These are phyloP conservation scores for Neurospora sp. DNA, from an alignment of 495 filamentous ascomycete species.

Conservation along the genomic window DNA sequence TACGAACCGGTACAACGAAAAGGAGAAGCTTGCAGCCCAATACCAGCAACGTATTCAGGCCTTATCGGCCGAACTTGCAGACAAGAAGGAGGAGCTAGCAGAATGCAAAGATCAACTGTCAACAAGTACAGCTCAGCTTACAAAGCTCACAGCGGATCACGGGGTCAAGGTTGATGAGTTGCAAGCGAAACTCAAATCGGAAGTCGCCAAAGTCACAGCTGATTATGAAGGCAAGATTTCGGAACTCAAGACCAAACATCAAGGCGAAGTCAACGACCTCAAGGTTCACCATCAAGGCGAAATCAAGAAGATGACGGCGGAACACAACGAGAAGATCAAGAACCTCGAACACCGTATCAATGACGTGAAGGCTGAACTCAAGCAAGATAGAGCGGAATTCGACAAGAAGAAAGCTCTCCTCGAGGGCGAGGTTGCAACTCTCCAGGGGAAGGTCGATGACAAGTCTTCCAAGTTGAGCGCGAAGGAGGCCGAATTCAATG, in stretches of 20 bases:
- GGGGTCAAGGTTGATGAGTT: background rate
- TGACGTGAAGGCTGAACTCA: background rate
- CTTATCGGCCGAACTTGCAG: background rate
- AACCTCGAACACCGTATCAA: background rate
- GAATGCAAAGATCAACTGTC: background rate
- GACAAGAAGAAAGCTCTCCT: background rate
- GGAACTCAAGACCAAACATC: background rate
- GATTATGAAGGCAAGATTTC: background rate
- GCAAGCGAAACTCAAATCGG: background rate
- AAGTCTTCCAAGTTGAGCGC: background rate
- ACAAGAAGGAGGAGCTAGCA: background rate
- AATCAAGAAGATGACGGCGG: background rate
- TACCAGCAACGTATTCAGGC: background rate
- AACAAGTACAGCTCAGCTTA: background rate
- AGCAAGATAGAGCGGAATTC: background rate
- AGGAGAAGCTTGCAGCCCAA: background rate
- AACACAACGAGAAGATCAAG: background rate
- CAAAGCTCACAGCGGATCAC: background rate
- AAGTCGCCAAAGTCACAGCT: background rate
- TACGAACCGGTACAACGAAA: background rate
- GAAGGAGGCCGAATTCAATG: background rate
- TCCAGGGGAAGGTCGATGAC: background rate
- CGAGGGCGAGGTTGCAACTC: background rate
- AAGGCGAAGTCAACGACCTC: background rate
- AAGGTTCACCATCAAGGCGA: background rate